Evolutionary conservation across 495 filamentous ascomycete species (phyloP).

Genomic region (Neurospora sp.): DNA sequence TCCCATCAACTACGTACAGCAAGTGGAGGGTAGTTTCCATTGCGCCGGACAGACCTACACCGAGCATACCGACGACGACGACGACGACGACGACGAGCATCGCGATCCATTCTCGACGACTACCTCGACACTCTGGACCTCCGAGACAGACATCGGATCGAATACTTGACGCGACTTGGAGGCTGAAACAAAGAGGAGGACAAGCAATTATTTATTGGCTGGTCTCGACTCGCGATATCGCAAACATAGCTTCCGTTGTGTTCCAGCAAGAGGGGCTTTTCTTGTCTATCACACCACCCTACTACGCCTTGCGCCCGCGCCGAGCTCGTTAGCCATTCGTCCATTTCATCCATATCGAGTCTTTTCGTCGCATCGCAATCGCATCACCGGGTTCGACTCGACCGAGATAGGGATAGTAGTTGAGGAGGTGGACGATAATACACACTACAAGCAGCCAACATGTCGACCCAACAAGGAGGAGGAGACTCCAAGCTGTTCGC

Average conservation of each 20-base stretch:
- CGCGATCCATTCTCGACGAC: neutral
- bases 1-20: neutral
- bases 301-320: neutral
- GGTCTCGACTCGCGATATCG: neutral
- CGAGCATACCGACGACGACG: neutral
- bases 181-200: neutral
- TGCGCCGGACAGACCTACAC: neutral
- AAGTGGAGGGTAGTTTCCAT: neutral
- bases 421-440: neutral
- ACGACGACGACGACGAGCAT: neutral
- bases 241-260: neutral
- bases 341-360: neutral
- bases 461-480: constrained; percentile 62
- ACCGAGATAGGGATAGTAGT: neutral
- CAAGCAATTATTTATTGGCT: neutral
- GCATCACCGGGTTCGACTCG: neutral
- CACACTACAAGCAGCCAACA: constrained; percentile 27
- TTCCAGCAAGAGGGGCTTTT: neutral
- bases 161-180: neutral
- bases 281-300: neutral
- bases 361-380: neutral
- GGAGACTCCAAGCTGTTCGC: constrained; percentile 99
- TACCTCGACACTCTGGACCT: neutral
- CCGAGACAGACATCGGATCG: neutral
- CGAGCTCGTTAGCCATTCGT: neutral